These are phyloP conservation scores for Chaetomiaceae sp. DNA, from an alignment of 2,329 filamentous ascomycete species.

Conservation along the genomic window DNA sequence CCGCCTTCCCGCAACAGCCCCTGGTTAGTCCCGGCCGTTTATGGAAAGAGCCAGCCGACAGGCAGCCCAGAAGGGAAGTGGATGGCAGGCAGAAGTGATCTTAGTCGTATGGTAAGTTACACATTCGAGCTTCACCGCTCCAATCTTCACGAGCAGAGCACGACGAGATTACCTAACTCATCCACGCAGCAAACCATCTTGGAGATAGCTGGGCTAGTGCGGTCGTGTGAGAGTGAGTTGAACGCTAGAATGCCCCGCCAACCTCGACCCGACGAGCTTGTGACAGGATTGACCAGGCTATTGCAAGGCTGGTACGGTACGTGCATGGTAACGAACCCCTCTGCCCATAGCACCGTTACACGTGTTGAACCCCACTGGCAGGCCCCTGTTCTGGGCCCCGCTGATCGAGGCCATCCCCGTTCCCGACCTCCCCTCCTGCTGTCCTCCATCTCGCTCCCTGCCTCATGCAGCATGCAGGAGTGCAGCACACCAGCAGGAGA, in stretches of 20 bases:
- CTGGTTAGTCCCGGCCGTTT: not conserved
- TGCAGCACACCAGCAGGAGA: slow-evolving; percentile 2
- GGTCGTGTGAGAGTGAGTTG: too few species aligned
- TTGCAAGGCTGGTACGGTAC: slow-evolving; percentile 2
- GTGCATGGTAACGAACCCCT: slow-evolving; percentile 10
- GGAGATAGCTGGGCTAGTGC: too few species aligned
- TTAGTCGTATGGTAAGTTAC: too few species aligned
- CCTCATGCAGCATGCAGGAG: slow-evolving; percentile 14
- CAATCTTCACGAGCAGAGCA: too few species aligned
- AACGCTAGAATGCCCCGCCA: too few species aligned
- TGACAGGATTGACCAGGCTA: not conserved
- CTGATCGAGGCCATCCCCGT: too few species aligned
- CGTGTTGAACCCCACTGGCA: slow-evolving; percentile 18
- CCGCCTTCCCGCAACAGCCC: not conserved
- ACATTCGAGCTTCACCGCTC: too few species aligned
- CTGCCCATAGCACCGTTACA: slow-evolving; percentile 20
- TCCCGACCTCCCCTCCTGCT: not conserved
- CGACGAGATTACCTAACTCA: too few species aligned
- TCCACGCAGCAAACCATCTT: too few species aligned
- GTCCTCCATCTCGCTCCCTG: not conserved
- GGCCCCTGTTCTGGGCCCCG: not conserved
- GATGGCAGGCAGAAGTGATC: too few species aligned
- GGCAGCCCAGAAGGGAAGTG: not conserved
- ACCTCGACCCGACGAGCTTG: too few species aligned
- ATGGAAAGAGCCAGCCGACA: not conserved